Percentiles rank a stretch among this genome's conserved stretches.
Conservation (phyloP, 106 monocot species). For the Dendrobium catenatum region DNA sequence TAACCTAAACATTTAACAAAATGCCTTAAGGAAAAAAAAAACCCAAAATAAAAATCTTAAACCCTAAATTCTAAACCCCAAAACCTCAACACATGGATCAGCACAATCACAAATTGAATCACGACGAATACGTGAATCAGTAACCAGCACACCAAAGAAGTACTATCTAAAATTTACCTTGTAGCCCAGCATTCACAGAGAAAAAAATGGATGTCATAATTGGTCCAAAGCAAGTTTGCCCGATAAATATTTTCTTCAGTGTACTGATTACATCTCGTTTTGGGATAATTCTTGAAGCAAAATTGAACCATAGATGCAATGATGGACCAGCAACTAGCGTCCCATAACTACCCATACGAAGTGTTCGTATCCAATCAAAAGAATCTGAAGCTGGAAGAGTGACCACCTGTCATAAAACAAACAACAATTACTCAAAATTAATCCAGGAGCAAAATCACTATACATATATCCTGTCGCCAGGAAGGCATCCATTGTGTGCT, state of each 20-base stretch:
- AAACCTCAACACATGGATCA: not conserved
- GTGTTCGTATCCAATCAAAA: slow-evolving; percentile 60
- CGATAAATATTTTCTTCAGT: slow-evolving; percentile 87
- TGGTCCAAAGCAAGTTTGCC: slow-evolving; percentile 81
- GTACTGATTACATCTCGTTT: slow-evolving; percentile 69
- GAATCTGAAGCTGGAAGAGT: slow-evolving; percentile 26
- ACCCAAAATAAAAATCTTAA: not conserved
- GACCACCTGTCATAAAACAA: slow-evolving; percentile 41
- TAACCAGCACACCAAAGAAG: not conserved
- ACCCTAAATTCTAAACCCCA: not conserved
- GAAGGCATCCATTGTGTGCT: not conserved
- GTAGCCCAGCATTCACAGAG: slow-evolving; percentile 78
- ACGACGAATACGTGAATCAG: not conserved
- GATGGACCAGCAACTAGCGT: slow-evolving; percentile 71
- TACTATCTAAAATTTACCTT: slow-evolving; percentile 41
- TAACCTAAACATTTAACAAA: not conserved
- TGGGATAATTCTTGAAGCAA: slow-evolving; percentile 69
- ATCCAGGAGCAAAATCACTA: not conserved
- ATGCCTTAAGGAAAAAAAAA: too few relatives aligned
- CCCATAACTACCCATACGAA: slow-evolving; percentile 88
- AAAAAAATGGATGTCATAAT: slow-evolving; percentile 72
- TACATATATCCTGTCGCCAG: not conserved
- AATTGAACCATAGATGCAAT: slow-evolving; percentile 96
- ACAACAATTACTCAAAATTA: not conserved
- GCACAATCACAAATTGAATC: not conserved